phyloP scores from a whole-genome alignment of 352 stramenopile species.

The Pythium aphanidermatum region DNA sequence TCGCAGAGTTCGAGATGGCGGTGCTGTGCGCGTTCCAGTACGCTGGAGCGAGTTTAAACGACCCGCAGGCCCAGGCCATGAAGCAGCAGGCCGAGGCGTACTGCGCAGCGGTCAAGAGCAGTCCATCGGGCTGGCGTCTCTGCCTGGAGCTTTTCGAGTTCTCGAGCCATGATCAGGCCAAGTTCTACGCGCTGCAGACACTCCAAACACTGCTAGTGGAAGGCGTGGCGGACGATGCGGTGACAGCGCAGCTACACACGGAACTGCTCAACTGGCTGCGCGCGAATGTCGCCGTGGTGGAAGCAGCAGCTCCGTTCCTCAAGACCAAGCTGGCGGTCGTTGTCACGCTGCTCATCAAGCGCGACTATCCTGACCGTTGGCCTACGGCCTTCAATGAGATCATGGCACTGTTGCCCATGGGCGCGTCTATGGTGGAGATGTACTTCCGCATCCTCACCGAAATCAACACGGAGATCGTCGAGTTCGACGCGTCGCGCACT shows the following conservation, averaged over 20 bases:
- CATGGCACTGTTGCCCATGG: constrained; percentile 57
- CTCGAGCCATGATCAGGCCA: constrained; percentile 65
- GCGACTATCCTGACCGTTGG: constrained; percentile 87
- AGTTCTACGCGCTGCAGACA: constrained; percentile 79
- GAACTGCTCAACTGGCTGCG: constrained; percentile 65
- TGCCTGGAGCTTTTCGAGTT: constrained; percentile 67
- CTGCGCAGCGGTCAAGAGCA: constrained; percentile 51
- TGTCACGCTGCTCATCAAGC: constrained; percentile 78
- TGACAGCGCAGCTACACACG: constrained; percentile 39
- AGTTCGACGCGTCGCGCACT: constrained; percentile 70
- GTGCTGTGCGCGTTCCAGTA: constrained; percentile 81
- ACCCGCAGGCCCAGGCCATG: constrained; percentile 48
- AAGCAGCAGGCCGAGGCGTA: constrained; percentile 71
- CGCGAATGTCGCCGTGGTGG: constrained; percentile 48
- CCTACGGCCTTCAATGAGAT: constrained; percentile 82
- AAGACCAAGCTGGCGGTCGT: constrained; percentile 86
- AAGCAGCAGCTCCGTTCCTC: constrained; percentile 61
- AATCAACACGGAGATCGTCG: constrained; percentile 90
- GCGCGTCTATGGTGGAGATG: constrained; percentile 83
- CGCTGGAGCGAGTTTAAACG: constrained; percentile 36
- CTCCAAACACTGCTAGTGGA: constrained; percentile 52
- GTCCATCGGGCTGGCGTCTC: constrained; percentile 39
- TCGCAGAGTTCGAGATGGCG: constrained; percentile 66
- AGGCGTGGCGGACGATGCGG: constrained; percentile 32
- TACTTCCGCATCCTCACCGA: constrained; percentile 87